A percentile compares a stretch with the other conserved stretches of the same genome.
Conservation (phyloP, 179 eudicot genomes). For the Silene vulgaris region DNA sequence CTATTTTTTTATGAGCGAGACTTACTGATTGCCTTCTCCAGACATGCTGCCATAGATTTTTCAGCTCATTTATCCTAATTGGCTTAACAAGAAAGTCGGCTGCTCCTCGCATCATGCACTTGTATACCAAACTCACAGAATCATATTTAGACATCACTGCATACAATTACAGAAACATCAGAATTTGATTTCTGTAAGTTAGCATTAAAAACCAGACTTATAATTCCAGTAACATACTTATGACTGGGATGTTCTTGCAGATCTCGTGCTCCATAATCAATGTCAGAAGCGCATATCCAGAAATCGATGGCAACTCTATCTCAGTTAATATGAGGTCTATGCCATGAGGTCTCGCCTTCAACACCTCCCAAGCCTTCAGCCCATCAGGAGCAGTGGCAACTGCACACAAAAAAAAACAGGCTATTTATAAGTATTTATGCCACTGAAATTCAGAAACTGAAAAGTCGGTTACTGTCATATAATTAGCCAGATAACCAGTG, state of each 20-base stretch:
- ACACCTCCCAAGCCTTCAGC: conserved; percentile 85
- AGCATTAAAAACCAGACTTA: not conserved
- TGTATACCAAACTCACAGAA: conserved; percentile 70
- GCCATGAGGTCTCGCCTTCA: conserved; percentile 55
- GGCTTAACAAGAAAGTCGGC: conserved; percentile 89
- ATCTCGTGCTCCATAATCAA: conserved; percentile 70
- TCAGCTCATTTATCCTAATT: conserved; percentile 74
- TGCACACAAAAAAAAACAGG: conserved; percentile 27
- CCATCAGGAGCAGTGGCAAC: conserved; percentile 87
- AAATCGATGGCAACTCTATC: conserved; percentile 73
- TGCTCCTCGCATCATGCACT: conserved; percentile 86
- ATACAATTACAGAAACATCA: conserved; percentile 15
- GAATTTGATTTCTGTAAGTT: not conserved
- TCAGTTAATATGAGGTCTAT: conserved; percentile 83
- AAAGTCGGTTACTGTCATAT: no score
- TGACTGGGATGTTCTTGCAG: conserved; percentile 90
- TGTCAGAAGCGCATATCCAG: conserved; percentile 82
- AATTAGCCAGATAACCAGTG: no score
- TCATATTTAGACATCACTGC: conserved; percentile 92
- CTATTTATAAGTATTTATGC: no score
- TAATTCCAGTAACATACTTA: conserved; percentile 47
- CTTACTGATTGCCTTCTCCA: conserved; percentile 77
- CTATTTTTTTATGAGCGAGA: not conserved
- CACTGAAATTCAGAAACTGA: no score
- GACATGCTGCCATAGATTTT: conserved; percentile 91